Evolutionary conservation across 345 rosid species (phyloP), one percentile per base, ranked within the genome.

Genomic region (Eucalyptus rudis): DNA sequence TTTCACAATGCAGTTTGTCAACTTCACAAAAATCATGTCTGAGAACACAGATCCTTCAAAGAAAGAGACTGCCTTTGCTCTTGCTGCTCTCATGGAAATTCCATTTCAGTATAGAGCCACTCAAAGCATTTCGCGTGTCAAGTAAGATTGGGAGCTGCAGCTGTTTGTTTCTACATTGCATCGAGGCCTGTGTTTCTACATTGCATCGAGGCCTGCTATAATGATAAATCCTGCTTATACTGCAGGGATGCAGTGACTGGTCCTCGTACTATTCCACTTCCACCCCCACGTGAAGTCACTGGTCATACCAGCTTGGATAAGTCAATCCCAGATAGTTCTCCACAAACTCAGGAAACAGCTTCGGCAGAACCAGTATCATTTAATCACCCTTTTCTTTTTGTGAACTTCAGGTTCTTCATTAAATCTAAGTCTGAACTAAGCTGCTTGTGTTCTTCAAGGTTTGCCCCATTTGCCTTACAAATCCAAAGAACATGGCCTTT

Each of bases 31-130:
- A 90, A 95, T 97, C 88, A 97, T 96, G 99, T 93, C 97, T 3
- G 95, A 95, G 90, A 93, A 95, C 90, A 90, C 80, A 33, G 96
- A 94, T 45, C 22, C 93, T 79, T 92, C 96, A 17, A 95, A 93
- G 92, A 97, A 96, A 89, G 99, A 97, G 90, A 87, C 98, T 88
- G 97, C 96, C 24, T 96, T 97, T 79, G 99, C 99, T 79, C 99
- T 96, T 52, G 97, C 96, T 88, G 98, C 99, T 66, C 98, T 97
- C 56, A 97, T 97, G 99, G 99, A 97, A 93, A 94, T 97, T 62
- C 99, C 99, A 8, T 79, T 90, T 89, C 99, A 97, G 90, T 96
- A 94, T 93, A 96, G 93, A 92, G 99, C 99, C 59, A 94, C 98
- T 51, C 94, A 92, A 88, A 90, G 88, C 88, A 96, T 97, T 89